Evolutionary conservation across 1,284 basidiomycete species (phyloP).

Genomic region (Quambalaria eucalypti): DNA sequence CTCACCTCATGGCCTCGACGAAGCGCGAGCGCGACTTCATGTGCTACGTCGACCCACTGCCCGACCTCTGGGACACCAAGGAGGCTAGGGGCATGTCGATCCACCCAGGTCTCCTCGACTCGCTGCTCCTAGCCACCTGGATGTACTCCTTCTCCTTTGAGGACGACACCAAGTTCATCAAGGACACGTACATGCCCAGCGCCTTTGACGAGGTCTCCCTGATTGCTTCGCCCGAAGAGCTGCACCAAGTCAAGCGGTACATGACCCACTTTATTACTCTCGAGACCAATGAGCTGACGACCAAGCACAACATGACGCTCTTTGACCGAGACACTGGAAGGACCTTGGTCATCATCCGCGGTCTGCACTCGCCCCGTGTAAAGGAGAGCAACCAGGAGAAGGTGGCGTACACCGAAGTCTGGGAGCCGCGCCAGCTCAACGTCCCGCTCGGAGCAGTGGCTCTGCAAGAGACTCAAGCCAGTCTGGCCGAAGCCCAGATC

Average conservation of each 20-base stretch:
- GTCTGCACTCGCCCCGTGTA: too few relatives aligned
- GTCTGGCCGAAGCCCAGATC: too few relatives aligned
- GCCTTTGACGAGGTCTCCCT: slow-evolving; percentile 9
- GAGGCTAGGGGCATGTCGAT: slow-evolving; percentile 9
- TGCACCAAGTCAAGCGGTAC: slow-evolving; percentile 8
- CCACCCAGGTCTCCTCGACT: slow-evolving; percentile 16
- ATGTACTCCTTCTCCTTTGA: slow-evolving; percentile 14
- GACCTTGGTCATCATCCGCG: slow-evolving; percentile 12
- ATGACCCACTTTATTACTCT: slow-evolving; percentile 7
- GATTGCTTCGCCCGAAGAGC: slow-evolving; percentile 11
- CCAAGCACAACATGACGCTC: slow-evolving; percentile 4
- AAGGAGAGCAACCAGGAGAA: too few relatives aligned
- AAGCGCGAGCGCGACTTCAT: slow-evolving; percentile 16
- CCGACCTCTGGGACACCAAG: slow-evolving; percentile 10
- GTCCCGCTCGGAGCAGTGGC: too few relatives aligned
- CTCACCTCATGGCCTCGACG: slow-evolving; percentile 11
- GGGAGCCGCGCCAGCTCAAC: too few relatives aligned
- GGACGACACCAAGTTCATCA: slow-evolving; percentile 10
- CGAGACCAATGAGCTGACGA: slow-evolving; percentile 4
- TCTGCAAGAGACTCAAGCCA: too few relatives aligned
- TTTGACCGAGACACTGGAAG: slow-evolving; percentile 11
- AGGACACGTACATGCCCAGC: slow-evolving; percentile 14
- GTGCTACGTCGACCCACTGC: slow-evolving; percentile 10
- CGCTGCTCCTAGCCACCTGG: slow-evolving; percentile 14
- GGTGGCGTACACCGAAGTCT: too few relatives aligned